phyloP scores from a whole-genome alignment of 441 rosid species.

The Adansonia gregorii region DNA sequence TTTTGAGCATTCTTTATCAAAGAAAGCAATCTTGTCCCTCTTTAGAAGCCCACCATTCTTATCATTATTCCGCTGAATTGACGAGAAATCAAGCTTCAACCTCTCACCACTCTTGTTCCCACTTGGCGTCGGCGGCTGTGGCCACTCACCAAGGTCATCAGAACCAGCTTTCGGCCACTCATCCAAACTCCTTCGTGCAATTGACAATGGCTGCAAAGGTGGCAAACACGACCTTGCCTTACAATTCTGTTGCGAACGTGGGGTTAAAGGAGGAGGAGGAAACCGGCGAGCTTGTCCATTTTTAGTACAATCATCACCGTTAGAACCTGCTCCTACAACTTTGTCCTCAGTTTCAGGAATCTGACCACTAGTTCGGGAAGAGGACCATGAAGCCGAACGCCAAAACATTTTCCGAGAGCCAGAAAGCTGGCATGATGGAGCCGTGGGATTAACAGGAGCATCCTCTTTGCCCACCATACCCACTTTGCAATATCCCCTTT shows the following conservation, averaged over 20 bases:
- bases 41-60: slow-evolving; percentile 71
- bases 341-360: slow-evolving; percentile 55
- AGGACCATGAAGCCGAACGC: slow-evolving; percentile 96
- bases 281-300: slow-evolving; percentile 55
- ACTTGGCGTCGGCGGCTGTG: slow-evolving; percentile 83
- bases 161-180: slow-evolving; percentile 98
- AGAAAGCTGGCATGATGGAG: slow-evolving; percentile 52
- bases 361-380: slow-evolving; percentile 78
- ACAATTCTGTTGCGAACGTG: slow-evolving; percentile 80
- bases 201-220: slow-evolving; percentile 89
- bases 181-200: slow-evolving; percentile 88
- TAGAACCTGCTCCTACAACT: slow-evolving; percentile 44
- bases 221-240: slow-evolving; percentile 93
- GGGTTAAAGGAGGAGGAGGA: slow-evolving; percentile 79
- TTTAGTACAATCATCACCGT: slow-evolving; percentile 38
- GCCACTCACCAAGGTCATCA: slow-evolving; percentile 97
- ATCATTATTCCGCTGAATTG: slow-evolving; percentile 70
- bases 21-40: slow-evolving; percentile 91
- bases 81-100: slow-evolving; percentile 84
- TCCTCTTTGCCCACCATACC: slow-evolving; percentile 91
- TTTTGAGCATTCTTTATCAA: slow-evolving; percentile 93
- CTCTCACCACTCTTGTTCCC: slow-evolving; percentile 85
- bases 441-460: slow-evolving; percentile 52
- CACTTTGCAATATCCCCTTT: slow-evolving; percentile 29
- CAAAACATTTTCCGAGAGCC: slow-evolving; percentile 74